A percentile compares a stretch with the other conserved stretches of the same genome.
phyloP scores from a whole-genome alignment of 108 stramenopile genomes.

The Pseudonitzschia multiseries region DNA sequence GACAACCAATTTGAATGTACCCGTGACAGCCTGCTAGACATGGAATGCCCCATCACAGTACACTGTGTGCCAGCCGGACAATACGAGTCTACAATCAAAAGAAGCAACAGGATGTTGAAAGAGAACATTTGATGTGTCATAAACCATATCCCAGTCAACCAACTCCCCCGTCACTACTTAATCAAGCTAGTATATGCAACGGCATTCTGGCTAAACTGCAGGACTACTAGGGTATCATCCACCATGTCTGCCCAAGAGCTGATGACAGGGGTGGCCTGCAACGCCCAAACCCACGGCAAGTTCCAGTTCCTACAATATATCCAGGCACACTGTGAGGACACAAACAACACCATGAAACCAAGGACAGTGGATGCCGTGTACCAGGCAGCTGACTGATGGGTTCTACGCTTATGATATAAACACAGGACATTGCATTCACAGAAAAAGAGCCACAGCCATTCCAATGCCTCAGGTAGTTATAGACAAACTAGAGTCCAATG shows the following conservation, averaged over 20 bases:
- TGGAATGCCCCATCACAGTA: background rate
- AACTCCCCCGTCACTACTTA: background rate
- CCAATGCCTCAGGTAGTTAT: background rate
- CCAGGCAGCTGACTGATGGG: background rate
- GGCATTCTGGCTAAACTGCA: background rate
- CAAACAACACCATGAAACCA: background rate
- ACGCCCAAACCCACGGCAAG: background rate
- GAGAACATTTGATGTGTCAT: background rate
- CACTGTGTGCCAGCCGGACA: background rate
- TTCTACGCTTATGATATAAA: background rate
- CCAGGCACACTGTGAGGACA: background rate
- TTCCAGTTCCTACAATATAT: background rate
- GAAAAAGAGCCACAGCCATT: background rate
- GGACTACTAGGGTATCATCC: background rate
- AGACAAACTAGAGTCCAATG: background rate
- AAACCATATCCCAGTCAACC: background rate
- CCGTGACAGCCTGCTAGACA: background rate
- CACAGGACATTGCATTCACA: background rate
- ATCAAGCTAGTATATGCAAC: background rate
- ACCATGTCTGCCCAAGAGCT: background rate
- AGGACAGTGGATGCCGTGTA: background rate
- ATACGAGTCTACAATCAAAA: background rate
- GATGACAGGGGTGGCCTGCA: background rate
- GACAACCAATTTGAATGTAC: background rate
- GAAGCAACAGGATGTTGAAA: background rate